Evolutionary conservation across 2,329 filamentous ascomycete genomes (phyloP).

Genomic region (Ophiocordyceps camponoti-floridani): DNA sequence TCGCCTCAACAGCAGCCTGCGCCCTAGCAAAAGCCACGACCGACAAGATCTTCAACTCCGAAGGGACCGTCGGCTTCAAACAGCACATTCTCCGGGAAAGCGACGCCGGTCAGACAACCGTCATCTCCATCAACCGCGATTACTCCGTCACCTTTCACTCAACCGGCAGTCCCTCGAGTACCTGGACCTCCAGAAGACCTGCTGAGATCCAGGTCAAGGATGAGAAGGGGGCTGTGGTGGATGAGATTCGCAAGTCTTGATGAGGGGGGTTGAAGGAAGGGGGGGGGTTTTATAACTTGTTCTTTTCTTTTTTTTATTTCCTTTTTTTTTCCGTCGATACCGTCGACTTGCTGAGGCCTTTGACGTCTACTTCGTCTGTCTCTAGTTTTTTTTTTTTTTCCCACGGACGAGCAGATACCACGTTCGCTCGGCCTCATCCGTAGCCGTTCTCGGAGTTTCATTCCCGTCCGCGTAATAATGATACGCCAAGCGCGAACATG

Average conservation of each 20-base stretch:
- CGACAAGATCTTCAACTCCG: constrained; percentile 1
- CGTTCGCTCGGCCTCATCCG: no score
- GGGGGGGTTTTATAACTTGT: no score
- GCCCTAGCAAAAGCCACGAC: constrained; percentile 1
- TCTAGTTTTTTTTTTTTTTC: no score
- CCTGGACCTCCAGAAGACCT: background rate
- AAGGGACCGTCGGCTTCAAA: constrained; percentile 3
- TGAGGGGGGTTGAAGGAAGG: no score
- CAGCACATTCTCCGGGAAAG: constrained; percentile 4
- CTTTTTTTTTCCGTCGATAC: no score
- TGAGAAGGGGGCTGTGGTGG: background rate
- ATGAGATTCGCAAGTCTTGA: background rate
- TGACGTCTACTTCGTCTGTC: no score
- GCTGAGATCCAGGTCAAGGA: background rate
- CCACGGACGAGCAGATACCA: no score
- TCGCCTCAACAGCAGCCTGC: background rate
- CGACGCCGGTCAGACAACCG: constrained; percentile 3
- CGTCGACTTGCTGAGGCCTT: no score
- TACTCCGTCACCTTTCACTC: constrained; percentile 4
- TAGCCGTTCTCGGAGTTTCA: no score
- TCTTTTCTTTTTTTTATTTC: no score
- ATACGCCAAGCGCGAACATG: no score
- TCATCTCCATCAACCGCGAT: constrained; percentile 4
- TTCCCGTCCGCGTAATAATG: no score
- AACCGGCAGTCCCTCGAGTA: background rate